Evolutionary conservation across 805 yeast genomes (phyloP), one percentile per base, ranked within the genome.

Genomic region (Monosporozyma aquatica): DNA sequence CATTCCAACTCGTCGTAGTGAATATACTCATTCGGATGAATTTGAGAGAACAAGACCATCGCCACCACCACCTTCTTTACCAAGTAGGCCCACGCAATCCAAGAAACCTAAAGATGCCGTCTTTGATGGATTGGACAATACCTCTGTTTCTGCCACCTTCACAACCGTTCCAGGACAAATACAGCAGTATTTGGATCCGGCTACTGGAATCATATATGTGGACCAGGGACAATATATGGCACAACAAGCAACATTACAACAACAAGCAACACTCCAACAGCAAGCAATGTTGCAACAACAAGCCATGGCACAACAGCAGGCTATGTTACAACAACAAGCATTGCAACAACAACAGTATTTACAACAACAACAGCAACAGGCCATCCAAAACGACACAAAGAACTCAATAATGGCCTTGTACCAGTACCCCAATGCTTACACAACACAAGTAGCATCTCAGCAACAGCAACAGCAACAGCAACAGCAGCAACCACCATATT

Each of bases 161-260:
- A 32, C 35, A 8, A 13, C 35, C 9, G 14, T 18, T 18, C 14
- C 35, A 3, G 35, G 35, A 2, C 35, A 32, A 32, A 63, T 74
- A 59, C 61, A 82, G 65, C 90, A 81, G 54, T 82, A 78, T 55
- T 69, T 80, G 17, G 89, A 82, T 51, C 87, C 87, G 2, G 65
- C 72, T 6, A 80, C 87, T 0, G 89, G 90, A 10, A 72, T 76
- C 38, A 61, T 80, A 4, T 82, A 82, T 51, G 74, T 82, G 27
- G 89, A 82, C 53, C 71, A 78, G 9, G 76, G 73, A 36, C 87
- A 81, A 52, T 83, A 80, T 38, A 37, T 43, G 34, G 32, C 41
- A 38, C 54, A 33, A 15, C 49, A 34, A 27, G 37, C 28, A 39
- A 17, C 13, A 13, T 30, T 37, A 39, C 53, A 45, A 42, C 50